Base-by-base conservation (phyloP, 179 eudicot species). In the Silene vulgaris region DNA sequence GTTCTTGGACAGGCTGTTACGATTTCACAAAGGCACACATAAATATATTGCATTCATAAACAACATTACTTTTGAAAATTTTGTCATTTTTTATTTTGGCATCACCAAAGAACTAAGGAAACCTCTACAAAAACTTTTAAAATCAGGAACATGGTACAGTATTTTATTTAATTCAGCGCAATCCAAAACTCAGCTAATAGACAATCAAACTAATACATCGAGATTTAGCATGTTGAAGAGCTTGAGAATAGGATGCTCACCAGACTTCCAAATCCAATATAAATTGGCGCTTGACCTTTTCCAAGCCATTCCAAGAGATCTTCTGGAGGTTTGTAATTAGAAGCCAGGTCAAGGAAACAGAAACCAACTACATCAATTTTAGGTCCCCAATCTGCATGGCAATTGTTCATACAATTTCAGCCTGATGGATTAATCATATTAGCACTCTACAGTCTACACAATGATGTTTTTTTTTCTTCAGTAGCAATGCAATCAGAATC, bases 211-310 rank as follows among this genome's bases (percentile, higher is more conserved):
- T 45, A 45, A 45, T 16, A 56, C 35, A 17, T 43, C 12, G 69
- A 28, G 11, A 61, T 61, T 67, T 29, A 75, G 57, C 20, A 69
- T 20, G 1, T 17, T 30, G 17, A 23, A 12, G 63, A 14, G 14
- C 43, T 12, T 52, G n/a, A 65, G 35, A 28, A 32, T 14, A 30
- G 29, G 23, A 63, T 8, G 87, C 97, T 89, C 81, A 93, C 98
- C 60, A 91, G 90, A 80, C 98, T 93, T 75, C 98, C 98, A 65
- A 93, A 93, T 73, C 98, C 98, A 77, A 93, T 83, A 84, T 93
- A 93, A 68, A 93, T 88, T 82, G 98, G 98, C 81, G 82, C 83
- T 80, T 80, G 77, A 76, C 91, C 92, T 75, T 79, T 84, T 77
- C 82, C 80, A 75, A 93, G 97, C 97, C 97, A 93, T 79, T 84